Percentiles rank a stretch among this genome's conserved stretches.
phyloP scores from a whole-genome alignment of 768 basidiomycete species.

The Mrakia frigida region DNA sequence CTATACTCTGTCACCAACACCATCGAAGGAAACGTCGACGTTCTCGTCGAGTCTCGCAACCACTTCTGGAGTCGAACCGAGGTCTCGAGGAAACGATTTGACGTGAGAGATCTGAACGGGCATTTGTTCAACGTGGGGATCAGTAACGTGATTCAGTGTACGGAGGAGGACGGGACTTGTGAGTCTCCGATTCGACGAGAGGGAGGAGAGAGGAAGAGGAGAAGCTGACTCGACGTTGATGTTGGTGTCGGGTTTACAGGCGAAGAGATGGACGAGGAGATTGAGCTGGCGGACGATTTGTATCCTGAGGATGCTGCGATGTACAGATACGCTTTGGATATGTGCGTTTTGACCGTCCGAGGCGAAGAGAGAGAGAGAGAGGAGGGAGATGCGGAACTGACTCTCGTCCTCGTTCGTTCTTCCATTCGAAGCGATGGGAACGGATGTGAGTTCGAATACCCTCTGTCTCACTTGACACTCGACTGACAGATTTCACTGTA shows the following conservation, averaged over 20 bases:
- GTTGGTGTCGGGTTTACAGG: too few species aligned
- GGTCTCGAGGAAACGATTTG: neutral
- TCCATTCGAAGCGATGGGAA: neutral
- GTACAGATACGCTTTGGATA: neutral
- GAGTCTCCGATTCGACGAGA: too few species aligned
- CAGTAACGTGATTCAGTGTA: slow-evolving; percentile 3
- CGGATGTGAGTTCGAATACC: neutral
- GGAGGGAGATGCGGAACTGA: neutral
- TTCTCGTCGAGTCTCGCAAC: too few species aligned
- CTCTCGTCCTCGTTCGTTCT: neutral
- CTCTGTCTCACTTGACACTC: too few species aligned
- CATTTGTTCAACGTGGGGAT: slow-evolving; percentile 19
- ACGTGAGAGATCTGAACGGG: neutral
- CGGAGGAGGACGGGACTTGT: slow-evolving; percentile 14
- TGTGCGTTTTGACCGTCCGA: neutral
- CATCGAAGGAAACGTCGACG: neutral
- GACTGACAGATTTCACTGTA: neutral
- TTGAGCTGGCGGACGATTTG: neutral
- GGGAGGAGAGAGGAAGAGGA: too few species aligned
- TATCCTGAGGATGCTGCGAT: neutral
- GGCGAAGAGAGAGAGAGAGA: neutral
- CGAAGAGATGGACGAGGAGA: neutral
- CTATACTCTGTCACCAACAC: slow-evolving; percentile 5
- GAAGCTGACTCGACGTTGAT: too few species aligned
- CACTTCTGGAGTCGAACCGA: neutral